Base-by-base conservation (phyloP, 1,284 basidiomycete species). In the Sporisorium sorghi region DNA sequence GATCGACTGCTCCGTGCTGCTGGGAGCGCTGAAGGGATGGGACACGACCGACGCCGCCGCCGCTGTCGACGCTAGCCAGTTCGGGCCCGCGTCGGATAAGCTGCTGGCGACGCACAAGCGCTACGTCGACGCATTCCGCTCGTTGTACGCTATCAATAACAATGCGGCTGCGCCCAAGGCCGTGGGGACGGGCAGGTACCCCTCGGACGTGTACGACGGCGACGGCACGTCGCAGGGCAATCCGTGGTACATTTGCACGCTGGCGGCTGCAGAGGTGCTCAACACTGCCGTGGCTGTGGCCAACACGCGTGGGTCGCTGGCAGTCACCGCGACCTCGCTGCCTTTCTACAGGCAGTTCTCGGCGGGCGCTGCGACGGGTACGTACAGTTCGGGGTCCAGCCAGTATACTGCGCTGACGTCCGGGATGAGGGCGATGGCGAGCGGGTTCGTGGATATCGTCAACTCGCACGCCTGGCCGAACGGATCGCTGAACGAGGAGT, bases 161-260 rank as follows among this genome's bases (percentile, higher is more conserved):
- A 62, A 62, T 40, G 66, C 74, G 15, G 60, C 66, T 9, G 58
- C 73, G 2, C 70, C 74, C 12, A 33, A 37, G 9, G 71, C 71
- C 19, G 74, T 78, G 5, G 71, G 58, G 8, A 66, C 64, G 11
- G 77, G 77, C 14, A 58, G 77, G 12, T 78, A 78, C 52, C 43
- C 39, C 0, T 59, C 61, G 33, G 77, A 78, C 42, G 56, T 68
- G 3, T 78, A 77, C 62, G 52, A 71, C 24, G 77, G 77, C 14
- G 54, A 58, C 10, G 58, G 50, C 17, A 63, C 57, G 3, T 65
- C 63, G 19, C 49, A 70, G 54, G 76, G 73, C 49, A 78, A 78
- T 58, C 77, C 77, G 14, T 78, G 77, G 77, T 78, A 61, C 71
- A 61, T 78, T 35, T 76, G 73, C 52, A 78, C 77, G 3, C 59